Evolutionary conservation across 148 eudicot species (phyloP), one percentile per base, ranked within the genome.

Genomic region (Drosera capensis): DNA sequence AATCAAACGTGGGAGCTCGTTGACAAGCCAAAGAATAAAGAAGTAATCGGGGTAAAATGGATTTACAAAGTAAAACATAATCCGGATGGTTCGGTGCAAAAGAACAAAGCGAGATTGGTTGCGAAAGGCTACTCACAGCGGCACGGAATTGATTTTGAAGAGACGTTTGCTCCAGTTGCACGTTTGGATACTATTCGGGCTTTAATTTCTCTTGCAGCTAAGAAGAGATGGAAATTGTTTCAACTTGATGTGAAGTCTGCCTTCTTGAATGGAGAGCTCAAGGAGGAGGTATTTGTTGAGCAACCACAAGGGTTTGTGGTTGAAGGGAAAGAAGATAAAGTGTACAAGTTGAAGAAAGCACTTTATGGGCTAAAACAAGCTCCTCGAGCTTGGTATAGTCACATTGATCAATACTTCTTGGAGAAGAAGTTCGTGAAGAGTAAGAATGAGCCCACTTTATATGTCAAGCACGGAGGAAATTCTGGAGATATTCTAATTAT

Each of bases 1-100:
- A 51, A 51, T 21, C 7, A 51, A 8, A 23, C 44, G 13, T 38
- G 55, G 29, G 55, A 51, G 31, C 30, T 51, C 1, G 44, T 51
- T 23, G 44, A 51, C 20, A 22, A 24, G 25, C 43, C 26, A 1
- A 7, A 49, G 37, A 20, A 36, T 7, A 36, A 29, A 14, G 28
- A 35, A 2, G 14, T 49, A 3, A 49, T 49, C 7, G 54, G 43
- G 9, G 42, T 49, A 0, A 49, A 49, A 36, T 37, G 54, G 54
- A 37, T 35, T 11, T 36, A 3, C 26, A 49, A 37, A 16, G n/a
- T 14, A 4, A 49, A 49, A 23, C 37, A 34, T 13, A 49, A 49
- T 23, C 3, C 12, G n/a, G 43, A 49, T 21, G 28, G 54, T 21
- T 20, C 43, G 4, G 37, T 49, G 6, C 26, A 48, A 14, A 49